A percentile compares a stretch with the other conserved stretches of the same genome.
phyloP scores from a whole-genome alignment of 306 rosid genomes.

The Casuarina equisetifolia region DNA sequence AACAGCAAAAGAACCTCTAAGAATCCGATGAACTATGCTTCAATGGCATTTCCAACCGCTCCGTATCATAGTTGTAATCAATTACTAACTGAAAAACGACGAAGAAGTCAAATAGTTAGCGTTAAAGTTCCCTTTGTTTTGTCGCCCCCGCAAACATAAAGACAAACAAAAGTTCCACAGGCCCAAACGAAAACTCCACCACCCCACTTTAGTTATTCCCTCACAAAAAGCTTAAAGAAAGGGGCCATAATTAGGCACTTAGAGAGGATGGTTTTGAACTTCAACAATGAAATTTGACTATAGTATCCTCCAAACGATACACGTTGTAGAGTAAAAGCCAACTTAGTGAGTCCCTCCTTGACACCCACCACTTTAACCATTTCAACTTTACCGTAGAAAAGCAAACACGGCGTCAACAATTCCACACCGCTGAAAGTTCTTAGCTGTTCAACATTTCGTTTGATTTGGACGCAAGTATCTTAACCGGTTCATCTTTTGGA shows the following conservation, averaged over 20 bases:
- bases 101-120: conserved; percentile 48
- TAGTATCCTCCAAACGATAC: background rate
- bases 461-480: background rate
- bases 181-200: conserved; percentile 40
- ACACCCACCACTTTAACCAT: background rate
- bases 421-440: background rate
- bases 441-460: background rate
- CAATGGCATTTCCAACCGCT: background rate
- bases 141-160: conserved; percentile 29
- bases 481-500: background rate
- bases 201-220: conserved; percentile 34
- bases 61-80: background rate
- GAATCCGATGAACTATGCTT: background rate
- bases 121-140: conserved; percentile 44
- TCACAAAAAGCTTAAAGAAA: conserved; percentile 51
- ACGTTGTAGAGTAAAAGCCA: background rate
- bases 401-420: background rate
- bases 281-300: background rate
- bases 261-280: conserved; percentile 13
- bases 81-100: conserved; percentile 48
- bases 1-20: background rate
- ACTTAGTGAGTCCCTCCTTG: background rate
- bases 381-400: background rate
- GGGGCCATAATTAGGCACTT: conserved; percentile 64
- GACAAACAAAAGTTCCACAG: conserved; percentile 51